phyloP scores from a whole-genome alignment of 495 filamentous ascomycete species.

The Lasiosphaeria miniovina region DNA sequence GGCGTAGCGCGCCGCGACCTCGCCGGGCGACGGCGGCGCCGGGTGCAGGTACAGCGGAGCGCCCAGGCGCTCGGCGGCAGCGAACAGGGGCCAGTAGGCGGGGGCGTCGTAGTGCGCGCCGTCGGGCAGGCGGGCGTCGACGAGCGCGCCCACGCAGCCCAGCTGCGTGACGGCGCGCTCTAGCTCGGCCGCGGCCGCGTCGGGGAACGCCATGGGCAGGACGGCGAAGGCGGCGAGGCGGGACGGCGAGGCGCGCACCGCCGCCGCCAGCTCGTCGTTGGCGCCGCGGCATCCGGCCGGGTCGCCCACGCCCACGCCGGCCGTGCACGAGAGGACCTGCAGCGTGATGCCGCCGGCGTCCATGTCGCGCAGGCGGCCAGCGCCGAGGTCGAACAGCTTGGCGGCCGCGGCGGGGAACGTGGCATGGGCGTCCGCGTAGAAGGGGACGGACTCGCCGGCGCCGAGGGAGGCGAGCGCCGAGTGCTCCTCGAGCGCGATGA shows the following conservation, averaged over 20 bases:
- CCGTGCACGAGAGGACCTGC: conserved; percentile 1
- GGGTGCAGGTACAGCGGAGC: conserved; percentile 5
- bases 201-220: conserved; percentile 2
- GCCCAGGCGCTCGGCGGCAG: conserved; percentile 1
- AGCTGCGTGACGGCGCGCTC: background rate
- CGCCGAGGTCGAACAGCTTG: background rate
- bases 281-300: background rate
- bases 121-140: background rate
- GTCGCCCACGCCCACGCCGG: background rate
- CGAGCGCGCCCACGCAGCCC: background rate
- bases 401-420: background rate
- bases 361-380: background rate
- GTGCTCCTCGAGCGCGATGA: background rate
- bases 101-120: conserved; percentile 1
- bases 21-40: background rate
- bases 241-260: background rate
- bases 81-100: background rate
- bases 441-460: background rate
- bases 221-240: conserved; percentile 3
- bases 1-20: background rate
- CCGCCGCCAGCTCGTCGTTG: conserved; percentile 4
- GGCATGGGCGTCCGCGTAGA: background rate
- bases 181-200: conserved; percentile 4
- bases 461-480: background rate
- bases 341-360: conserved; percentile 6